These are phyloP conservation scores for Penicillium bialowiezense DNA, from an alignment of 495 filamentous ascomycete genomes.

Conservation along the genomic window DNA sequence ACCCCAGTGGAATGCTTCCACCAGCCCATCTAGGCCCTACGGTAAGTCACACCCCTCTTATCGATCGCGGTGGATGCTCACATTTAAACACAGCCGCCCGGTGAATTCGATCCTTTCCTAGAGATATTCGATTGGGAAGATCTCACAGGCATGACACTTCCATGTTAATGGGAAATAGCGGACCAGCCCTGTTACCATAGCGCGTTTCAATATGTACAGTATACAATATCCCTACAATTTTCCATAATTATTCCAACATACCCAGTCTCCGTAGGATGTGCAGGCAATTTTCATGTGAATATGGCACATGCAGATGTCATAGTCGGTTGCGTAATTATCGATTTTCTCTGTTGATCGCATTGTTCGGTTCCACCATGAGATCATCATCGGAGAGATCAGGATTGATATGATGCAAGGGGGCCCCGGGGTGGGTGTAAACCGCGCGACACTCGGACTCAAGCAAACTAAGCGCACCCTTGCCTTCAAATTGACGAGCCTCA, in stretches of 20 bases:
- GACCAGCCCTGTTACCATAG: neutral
- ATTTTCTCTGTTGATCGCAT: neutral
- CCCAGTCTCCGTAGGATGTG: neutral
- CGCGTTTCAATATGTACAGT: neutral
- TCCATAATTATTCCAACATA: neutral
- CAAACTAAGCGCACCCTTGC: neutral
- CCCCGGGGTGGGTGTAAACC: too few relatives aligned
- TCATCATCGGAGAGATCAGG: constrained; percentile 11
- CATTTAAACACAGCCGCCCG: constrained; percentile 23
- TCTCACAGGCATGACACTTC: constrained; percentile 34
- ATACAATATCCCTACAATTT: neutral
- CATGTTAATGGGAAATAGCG: constrained; percentile 11
- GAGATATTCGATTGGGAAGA: constrained; percentile 47
- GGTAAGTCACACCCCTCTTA: constrained; percentile 17
- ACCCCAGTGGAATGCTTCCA: constrained; percentile 18
- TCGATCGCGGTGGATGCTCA: neutral
- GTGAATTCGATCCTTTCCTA: constrained; percentile 42
- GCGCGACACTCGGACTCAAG: too few relatives aligned
- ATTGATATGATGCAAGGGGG: constrained; percentile 11
- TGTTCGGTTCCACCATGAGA: constrained; percentile 5
- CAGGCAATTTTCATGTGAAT: neutral
- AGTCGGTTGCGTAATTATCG: neutral
- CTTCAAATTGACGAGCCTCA: too few relatives aligned
- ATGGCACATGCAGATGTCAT: neutral
- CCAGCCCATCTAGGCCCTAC: constrained; percentile 24